Base-by-base conservation (phyloP, 106 monocot species). In the Acorus calamus region DNA sequence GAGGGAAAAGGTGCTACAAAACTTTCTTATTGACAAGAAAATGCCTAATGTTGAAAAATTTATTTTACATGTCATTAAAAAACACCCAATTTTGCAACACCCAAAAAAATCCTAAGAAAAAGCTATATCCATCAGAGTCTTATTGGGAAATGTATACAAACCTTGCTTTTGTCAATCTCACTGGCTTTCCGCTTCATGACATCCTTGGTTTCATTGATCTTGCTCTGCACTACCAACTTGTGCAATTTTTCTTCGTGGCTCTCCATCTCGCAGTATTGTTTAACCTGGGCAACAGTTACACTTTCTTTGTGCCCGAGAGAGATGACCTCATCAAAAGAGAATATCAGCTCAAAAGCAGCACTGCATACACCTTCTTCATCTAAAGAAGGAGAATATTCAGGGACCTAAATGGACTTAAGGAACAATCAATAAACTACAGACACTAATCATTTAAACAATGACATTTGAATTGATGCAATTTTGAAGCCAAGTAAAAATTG, bases 161-260 rank as follows among this genome's bases (percentile, higher is more conserved):
- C 96, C 90, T 87, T 96, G 87, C 82, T 96, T 69, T 91, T 96
- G 69, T 96, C 90, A 63, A 96, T 90, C 69, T 96, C 96, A 68
- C 67, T 91, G 52, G 96, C 96, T 71, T 85, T 96, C 50, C 77
- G 66, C 72, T 85, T 91, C 96, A 96, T 96, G 53, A 85, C 78
- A 79, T 96, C 90, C 70, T 91, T 96, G 13, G 91, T 87, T 64
- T 96, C 91, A 70, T 91, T 87, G 43, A 96, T 91, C 78, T 96
- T 96, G 78, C 80, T 83, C 68, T 96, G 91, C 83, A 85, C 66
- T 49, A 88, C 83, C 66, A 87, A 59, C 61, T 88, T 91, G 64
- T 96, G 96, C 62, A 91, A 73, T 73, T 62, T 80, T 66, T 96
- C 96, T 70, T 96, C 96, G 48, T 96, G 90, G 56, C 87, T 87